Conservation (phyloP, 2,329 filamentous ascomycete species). For the Fusarium floridanum region DNA sequence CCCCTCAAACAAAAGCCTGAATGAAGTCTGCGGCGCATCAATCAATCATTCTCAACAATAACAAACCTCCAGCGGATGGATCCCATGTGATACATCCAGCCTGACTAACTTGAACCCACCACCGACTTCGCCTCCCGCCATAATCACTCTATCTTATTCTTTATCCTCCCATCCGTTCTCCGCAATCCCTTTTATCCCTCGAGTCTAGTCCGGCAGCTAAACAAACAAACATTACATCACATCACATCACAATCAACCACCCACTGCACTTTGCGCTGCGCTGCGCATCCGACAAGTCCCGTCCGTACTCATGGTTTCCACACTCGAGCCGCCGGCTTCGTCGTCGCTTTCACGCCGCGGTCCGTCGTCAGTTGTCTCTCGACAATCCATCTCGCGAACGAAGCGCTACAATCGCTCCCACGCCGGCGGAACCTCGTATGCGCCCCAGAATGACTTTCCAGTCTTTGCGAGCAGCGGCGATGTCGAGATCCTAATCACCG, state of each 20-base stretch:
- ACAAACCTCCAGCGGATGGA: constrained; percentile 29
- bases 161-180: constrained; percentile 17
- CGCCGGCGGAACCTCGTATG: constrained; percentile 76
- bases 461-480: constrained; percentile 91
- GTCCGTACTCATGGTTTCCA: constrained; percentile 69
- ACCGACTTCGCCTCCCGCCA: constrained; percentile 25
- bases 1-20: background rate
- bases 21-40: constrained; percentile 13
- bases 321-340: constrained; percentile 63
- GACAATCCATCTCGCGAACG: constrained; percentile 68
- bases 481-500: constrained; percentile 86
- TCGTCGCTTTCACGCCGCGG: constrained; percentile 70
- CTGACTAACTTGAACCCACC: constrained; percentile 13
- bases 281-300: constrained; percentile 21
- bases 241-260: constrained; percentile 15
- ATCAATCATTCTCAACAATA: constrained; percentile 41
- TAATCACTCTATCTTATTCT: constrained; percentile 29
- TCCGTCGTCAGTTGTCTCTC: constrained; percentile 70
- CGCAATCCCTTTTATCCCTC: constrained; percentile 18
- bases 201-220: constrained; percentile 7
- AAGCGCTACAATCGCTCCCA: constrained; percentile 87
- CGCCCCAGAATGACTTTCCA: constrained; percentile 91
- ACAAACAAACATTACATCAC: background rate
- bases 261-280: background rate
- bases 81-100: constrained; percentile 41